A percentile compares a stretch with the other conserved stretches of the same genome.
Conservation (phyloP, 345 rosid species). For the Anastatica hierochuntica region DNA sequence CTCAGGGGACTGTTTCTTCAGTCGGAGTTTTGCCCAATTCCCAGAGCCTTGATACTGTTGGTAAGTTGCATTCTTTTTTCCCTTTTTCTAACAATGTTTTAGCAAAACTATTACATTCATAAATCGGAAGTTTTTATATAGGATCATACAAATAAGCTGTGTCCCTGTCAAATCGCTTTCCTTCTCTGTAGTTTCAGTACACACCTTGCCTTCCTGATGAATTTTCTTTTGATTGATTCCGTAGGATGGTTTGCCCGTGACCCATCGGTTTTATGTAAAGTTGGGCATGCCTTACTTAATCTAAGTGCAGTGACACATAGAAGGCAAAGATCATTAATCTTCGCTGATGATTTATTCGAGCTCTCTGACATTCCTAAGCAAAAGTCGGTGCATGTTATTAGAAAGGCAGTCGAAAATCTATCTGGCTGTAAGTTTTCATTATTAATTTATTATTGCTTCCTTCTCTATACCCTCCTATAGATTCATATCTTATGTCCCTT, state of each 20-base stretch:
- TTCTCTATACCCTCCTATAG: background rate
- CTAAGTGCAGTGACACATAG: constrained; percentile 49
- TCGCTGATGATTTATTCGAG: constrained; percentile 86
- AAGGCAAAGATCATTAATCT: constrained; percentile 48
- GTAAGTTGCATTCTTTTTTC: constrained; percentile 32
- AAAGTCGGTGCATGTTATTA: constrained; percentile 52
- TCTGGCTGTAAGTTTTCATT: constrained; percentile 71
- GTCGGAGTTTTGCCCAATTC: constrained; percentile 77
- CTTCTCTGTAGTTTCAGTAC: background rate
- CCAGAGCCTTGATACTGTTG: constrained; percentile 73
- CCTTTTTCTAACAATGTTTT: background rate
- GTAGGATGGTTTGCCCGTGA: constrained; percentile 86
- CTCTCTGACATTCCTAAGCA: constrained; percentile 69
- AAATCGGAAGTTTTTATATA: background rate
- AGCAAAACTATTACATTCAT: too few species aligned
- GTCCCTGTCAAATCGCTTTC: background rate
- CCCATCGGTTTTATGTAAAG: constrained; percentile 55
- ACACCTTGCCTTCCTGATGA: constrained; percentile 5
- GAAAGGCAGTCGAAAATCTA: constrained; percentile 61
- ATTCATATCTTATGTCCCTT: constrained; percentile 11
- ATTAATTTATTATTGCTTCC: background rate
- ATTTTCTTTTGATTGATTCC: constrained; percentile 1
- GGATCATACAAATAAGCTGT: background rate
- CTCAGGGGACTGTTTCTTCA: constrained; percentile 71
- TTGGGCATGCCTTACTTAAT: constrained; percentile 61